Conservation (phyloP, 2,329 filamentous ascomycete species). For the Pseudopyricularia cyperi region DNA sequence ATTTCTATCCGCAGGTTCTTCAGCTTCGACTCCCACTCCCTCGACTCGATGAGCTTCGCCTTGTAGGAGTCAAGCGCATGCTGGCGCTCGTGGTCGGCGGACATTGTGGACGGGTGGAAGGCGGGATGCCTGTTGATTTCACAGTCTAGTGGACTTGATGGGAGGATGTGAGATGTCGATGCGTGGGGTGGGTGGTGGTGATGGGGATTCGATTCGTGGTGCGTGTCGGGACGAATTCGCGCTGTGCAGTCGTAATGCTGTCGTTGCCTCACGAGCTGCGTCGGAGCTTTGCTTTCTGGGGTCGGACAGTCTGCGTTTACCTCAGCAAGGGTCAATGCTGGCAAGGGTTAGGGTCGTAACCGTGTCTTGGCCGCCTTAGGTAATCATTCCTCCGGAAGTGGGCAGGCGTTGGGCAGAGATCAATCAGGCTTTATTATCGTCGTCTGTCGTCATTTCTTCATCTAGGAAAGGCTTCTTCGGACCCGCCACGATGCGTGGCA, state of each 20-base stretch:
- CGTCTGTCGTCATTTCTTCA: too few species aligned
- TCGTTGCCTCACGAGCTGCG: not conserved
- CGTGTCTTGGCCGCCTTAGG: not conserved
- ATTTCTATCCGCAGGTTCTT: slow-evolving; percentile 91
- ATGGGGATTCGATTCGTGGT: not conserved
- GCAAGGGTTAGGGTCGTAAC: not conserved
- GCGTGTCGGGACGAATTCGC: not conserved
- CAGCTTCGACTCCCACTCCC: slow-evolving; percentile 97
- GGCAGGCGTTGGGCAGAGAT: too few species aligned
- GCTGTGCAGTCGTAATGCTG: not conserved
- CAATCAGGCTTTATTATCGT: too few species aligned
- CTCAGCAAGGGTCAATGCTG: not conserved
- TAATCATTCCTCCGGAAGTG: not conserved
- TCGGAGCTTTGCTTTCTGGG: not conserved
- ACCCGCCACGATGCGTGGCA: too few species aligned
- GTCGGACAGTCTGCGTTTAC: not conserved
- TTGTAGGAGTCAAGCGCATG: slow-evolving; percentile 69
- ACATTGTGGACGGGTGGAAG: slow-evolving; percentile 6
- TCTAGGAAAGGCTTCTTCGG: too few species aligned
- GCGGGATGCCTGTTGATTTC: not conserved
- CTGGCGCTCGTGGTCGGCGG: slow-evolving; percentile 43
- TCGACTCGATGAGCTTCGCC: slow-evolving; percentile 75
- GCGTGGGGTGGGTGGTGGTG: not conserved
- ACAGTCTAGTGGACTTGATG: not conserved
- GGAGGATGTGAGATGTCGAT: not conserved